phyloP scores from a whole-genome alignment of 2,329 filamentous ascomycete genomes.

The Mollisiaceae sp. region DNA sequence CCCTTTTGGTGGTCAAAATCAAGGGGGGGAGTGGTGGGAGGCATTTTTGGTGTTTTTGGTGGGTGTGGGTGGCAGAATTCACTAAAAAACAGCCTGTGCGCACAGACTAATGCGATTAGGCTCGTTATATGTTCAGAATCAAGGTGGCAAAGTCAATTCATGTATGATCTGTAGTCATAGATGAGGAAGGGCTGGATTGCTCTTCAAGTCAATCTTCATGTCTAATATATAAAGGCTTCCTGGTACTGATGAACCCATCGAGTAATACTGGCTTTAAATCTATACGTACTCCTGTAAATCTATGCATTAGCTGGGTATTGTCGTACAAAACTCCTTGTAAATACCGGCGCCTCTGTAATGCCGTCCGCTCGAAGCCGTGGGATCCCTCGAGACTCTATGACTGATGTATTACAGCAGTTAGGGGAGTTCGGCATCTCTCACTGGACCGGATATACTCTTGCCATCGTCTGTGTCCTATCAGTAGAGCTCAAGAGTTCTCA shows the following conservation, averaged over 20 bases:
- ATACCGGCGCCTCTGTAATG: not conserved
- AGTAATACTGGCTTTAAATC: not conserved
- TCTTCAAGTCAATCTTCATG: not conserved
- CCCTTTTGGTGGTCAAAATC: no score
- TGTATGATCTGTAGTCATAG: no score
- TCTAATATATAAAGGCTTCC: not conserved
- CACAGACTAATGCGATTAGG: no score
- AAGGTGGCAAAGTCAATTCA: no score
- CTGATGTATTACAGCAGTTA: conserved; percentile 19
- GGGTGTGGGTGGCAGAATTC: no score
- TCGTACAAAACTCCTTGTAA: not conserved
- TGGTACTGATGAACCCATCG: not conserved
- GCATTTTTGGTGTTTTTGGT: no score
- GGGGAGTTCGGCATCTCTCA: not conserved
- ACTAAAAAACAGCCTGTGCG: no score
- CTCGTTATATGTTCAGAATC: no score
- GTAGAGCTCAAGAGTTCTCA: not conserved
- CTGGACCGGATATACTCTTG: conserved; percentile 27
- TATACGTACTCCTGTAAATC: not conserved
- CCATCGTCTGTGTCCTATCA: conserved; percentile 27
- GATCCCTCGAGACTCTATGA: not conserved
- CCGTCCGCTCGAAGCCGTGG: not conserved
- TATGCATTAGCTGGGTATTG: conserved; percentile 1
- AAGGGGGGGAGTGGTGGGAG: no score
- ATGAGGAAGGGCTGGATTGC: no score